A percentile compares a stretch with the other conserved stretches of the same genome.
Evolutionary conservation across 1,284 basidiomycete species (phyloP).

Genomic region (Irpex rosettiformis): DNA sequence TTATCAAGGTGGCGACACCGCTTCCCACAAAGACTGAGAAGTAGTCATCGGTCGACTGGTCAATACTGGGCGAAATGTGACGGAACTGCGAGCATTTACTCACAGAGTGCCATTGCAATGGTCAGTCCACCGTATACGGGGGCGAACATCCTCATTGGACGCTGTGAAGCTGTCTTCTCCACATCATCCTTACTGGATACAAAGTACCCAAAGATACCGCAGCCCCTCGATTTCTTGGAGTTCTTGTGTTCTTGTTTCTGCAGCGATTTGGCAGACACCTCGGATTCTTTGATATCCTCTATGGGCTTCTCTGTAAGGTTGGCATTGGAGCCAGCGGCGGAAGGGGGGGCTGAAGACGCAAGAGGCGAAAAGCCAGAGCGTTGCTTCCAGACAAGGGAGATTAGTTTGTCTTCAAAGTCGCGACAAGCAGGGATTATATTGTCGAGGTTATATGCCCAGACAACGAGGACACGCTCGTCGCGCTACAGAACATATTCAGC

Average conservation of each 20-base stretch:
- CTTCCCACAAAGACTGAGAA: constrained; percentile 57
- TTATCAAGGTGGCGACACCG: constrained; percentile 54
- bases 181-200: constrained; percentile 37
- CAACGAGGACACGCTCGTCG: constrained; percentile 68
- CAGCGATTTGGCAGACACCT: constrained; percentile 27
- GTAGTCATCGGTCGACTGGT: background rate
- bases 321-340: constrained; percentile 31
- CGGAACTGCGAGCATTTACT: constrained; percentile 21
- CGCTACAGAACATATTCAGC: constrained; percentile 38
- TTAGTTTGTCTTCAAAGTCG: constrained; percentile 75
- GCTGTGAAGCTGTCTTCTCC: constrained; percentile 20
- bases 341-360: constrained; percentile 29
- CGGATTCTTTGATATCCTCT: constrained; percentile 18
- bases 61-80: background rate
- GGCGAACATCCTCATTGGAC: constrained; percentile 72
- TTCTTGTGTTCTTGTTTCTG: constrained; percentile 27
- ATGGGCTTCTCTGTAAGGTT: constrained; percentile 44
- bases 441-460: constrained; percentile 78
- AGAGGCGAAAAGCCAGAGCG: constrained; percentile 40
- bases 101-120: constrained; percentile 60
- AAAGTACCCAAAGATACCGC: constrained; percentile 28
- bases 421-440: constrained; percentile 58
- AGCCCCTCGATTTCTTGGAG: constrained; percentile 19
- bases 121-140: constrained; percentile 77
- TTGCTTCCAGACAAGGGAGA: constrained; percentile 75